Conservation (phyloP, 73 alveolate genomes). For the Durusdinium trenchii region DNA sequence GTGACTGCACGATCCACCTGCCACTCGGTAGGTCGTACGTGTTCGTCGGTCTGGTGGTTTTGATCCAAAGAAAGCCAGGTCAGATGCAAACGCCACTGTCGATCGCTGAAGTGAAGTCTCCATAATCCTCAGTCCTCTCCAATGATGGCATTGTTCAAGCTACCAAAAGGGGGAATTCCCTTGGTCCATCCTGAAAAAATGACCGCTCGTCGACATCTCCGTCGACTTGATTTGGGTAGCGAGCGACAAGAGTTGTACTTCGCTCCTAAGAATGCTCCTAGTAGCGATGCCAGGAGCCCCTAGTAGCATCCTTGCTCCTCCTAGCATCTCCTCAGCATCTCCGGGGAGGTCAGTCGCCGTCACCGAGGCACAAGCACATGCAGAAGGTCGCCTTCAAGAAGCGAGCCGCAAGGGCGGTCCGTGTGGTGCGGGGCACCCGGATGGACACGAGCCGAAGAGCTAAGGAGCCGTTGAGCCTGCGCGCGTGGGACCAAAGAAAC, state of each 20-base stretch:
- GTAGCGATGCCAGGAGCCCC: no score
- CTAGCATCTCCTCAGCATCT: neutral
- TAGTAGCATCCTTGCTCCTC: no score
- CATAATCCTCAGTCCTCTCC: no score
- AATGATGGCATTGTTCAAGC: neutral
- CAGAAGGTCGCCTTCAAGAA: constrained; percentile 96
- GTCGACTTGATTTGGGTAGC: neutral
- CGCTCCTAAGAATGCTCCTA: no score
- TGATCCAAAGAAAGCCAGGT: neutral
- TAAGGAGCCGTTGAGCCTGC: no score
- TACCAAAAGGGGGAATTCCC: neutral
- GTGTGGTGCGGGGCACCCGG: constrained; percentile 33
- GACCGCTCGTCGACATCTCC: neutral
- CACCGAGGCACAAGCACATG: constrained; percentile 89
- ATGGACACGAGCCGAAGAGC: neutral
- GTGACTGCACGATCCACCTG: constrained; percentile 94
- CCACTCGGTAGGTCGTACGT: neutral
- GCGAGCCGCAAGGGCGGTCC: constrained; percentile 96
- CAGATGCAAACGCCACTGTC: neutral
- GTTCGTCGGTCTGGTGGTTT: neutral
- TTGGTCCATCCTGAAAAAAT: neutral
- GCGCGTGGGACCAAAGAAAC: neutral
- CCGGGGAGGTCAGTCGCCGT: no score
- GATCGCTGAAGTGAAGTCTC: neutral
- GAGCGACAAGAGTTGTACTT: neutral